These are phyloP conservation scores for Pythium folliculosum DNA, from an alignment of 352 stramenopile genomes.

Conservation along the genomic window DNA sequence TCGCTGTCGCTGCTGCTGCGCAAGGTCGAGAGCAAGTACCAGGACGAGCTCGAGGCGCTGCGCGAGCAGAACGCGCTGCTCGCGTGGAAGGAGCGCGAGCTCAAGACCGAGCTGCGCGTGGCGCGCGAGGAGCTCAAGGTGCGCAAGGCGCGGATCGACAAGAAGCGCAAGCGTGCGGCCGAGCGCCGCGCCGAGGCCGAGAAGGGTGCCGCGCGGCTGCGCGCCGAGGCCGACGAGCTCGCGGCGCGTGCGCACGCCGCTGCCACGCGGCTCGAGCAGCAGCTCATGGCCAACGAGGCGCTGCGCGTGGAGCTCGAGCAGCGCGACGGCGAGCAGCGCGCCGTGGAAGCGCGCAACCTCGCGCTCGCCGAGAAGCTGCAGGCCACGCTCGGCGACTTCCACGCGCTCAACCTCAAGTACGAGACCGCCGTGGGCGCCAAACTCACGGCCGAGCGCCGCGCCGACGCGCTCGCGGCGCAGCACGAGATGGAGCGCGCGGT, in stretches of 20 bases:
- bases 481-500: conserved; percentile 62
- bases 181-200: conserved; percentile 70
- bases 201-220: conserved; percentile 42
- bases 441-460: conserved; percentile 49
- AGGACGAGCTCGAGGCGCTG: conserved; percentile 75
- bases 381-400: conserved; percentile 60
- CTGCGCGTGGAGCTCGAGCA: conserved; percentile 28
- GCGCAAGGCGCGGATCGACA: conserved; percentile 68
- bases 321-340: conserved; percentile 41
- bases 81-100: conserved; percentile 68
- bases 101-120: conserved; percentile 66
- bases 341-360: conserved; percentile 49
- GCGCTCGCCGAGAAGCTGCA: conserved; percentile 65
- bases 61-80: conserved; percentile 72
- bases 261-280: conserved; percentile 20
- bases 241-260: neutral
- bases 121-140: conserved; percentile 62
- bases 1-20: conserved; percentile 74
- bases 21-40: conserved; percentile 77
- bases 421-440: conserved; percentile 52
- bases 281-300: conserved; percentile 31
- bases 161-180: conserved; percentile 67
- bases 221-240: conserved; percentile 35
- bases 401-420: conserved; percentile 65
- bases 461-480: conserved; percentile 42